Evolutionary conservation across 257 asterid genomes (phyloP), one percentile per base, ranked within the genome.

Genomic region (Solanum bulbocastanum): DNA sequence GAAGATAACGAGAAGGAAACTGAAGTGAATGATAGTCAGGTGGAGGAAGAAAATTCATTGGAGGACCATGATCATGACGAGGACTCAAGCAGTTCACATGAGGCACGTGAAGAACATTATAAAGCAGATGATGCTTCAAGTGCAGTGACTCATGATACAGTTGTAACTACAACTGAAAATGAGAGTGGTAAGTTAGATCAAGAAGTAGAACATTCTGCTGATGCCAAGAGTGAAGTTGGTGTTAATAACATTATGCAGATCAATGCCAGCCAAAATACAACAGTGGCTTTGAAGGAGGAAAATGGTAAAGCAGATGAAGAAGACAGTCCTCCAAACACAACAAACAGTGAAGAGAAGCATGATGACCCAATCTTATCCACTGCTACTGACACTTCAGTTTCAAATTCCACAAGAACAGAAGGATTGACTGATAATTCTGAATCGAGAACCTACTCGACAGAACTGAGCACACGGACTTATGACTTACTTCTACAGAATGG

Each of bases 101-200:
- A 94, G 86, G 96, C 99, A 35, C 94, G 98, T 8, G 99, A 96
- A 89, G 96, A 95, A 87, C 93, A 91, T 89, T 97, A 95, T 93
- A 97, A 94, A 90, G 99, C 98, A 1, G 99, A 97, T 88, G 99
- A 96, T 91, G 99, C 99, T 86, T 97, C 99, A 40, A 96, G 99
- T 92, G 98, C 98, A n/a, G 99, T 97, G 87, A 93, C 96, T 18
- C 98, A 93, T 86, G 94, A 92, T 87, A 42, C 92, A 18, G 94
- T 86, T 87, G 84, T 27, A 6, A 84, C 15, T 23, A 40, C 87
- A 27, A 46, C 83, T 39, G 96, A 90, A 90, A 91, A 86, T 37
- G 95, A 83, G 86, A 90, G 89, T 23, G 90, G 86, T 60, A 86
- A 65, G 81, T 46, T 74, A 13, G 93, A 91, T 40, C 88, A 87